phyloP scores from a whole-genome alignment of 805 yeast species.

The Priceomyces haplophilus region DNA sequence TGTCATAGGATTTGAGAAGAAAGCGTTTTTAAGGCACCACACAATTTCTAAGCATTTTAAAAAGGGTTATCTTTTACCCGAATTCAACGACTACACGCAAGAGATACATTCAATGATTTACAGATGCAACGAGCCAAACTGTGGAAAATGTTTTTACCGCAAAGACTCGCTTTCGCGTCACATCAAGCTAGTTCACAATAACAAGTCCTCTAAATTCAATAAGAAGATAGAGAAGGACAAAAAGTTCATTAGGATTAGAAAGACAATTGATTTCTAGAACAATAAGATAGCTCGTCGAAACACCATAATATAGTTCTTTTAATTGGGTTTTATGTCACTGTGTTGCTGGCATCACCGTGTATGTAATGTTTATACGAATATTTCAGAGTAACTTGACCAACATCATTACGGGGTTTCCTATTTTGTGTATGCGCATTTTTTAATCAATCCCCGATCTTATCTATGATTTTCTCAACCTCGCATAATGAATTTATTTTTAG shows the following conservation, averaged over 20 bases:
- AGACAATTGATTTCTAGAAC: constrained; percentile 1
- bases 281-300: neutral
- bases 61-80: constrained; percentile 13
- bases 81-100: constrained; percentile 1
- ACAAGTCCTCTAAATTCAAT: constrained; percentile 15
- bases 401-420: too few relatives aligned
- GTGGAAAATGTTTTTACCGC: constrained; percentile 49
- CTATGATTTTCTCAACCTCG: too few relatives aligned
- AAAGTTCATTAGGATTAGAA: constrained; percentile 1
- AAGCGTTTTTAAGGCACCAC: constrained; percentile 28
- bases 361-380: neutral
- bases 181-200: constrained; percentile 47
- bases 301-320: neutral
- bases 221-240: constrained; percentile 7
- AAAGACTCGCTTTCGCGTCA: constrained; percentile 56
- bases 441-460: too few relatives aligned
- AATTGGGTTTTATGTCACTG: neutral
- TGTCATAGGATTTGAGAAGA: constrained; percentile 28
- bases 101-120: constrained; percentile 11
- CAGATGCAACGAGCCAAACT: constrained; percentile 22
- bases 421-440: too few relatives aligned
- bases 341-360: neutral
- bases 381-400: too few relatives aligned
- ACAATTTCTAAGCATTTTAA: constrained; percentile 23
- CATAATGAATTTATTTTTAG: neutral